phyloP scores from a whole-genome alignment of 2,329 filamentous ascomycete species.

The Pleurostoma richardsiae region DNA sequence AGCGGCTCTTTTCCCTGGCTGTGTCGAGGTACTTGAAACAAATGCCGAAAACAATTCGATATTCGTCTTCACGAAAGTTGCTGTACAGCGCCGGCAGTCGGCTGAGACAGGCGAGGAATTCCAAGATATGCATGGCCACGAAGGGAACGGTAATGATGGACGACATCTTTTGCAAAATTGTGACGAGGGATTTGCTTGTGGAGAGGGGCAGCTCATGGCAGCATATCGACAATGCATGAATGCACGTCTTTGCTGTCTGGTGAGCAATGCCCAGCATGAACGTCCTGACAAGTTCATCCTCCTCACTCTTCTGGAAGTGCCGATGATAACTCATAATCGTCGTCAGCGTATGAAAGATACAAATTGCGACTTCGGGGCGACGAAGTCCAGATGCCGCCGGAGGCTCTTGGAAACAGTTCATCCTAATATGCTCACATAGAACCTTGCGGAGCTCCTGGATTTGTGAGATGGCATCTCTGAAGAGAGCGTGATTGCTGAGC shows the following conservation, averaged over 20 bases:
- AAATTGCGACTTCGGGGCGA: conserved; percentile 83
- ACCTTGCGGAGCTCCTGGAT: conserved; percentile 71
- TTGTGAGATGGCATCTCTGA: conserved; percentile 66
- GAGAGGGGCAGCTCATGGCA: conserved; percentile 90
- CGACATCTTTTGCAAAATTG: conserved; percentile 87
- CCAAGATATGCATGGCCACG: conserved; percentile 89
- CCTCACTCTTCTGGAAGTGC: conserved; percentile 75
- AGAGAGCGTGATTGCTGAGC: conserved; percentile 83
- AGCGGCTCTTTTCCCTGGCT: conserved; percentile 62
- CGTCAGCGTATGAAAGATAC: conserved; percentile 79
- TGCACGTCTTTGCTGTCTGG: conserved; percentile 83
- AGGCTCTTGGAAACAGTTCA: conserved; percentile 74
- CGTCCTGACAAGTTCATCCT: conserved; percentile 82
- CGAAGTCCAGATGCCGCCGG: conserved; percentile 73
- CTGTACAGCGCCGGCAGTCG: conserved; percentile 79
- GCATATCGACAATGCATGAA: conserved; percentile 90
- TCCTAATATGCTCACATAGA: conserved; percentile 78
- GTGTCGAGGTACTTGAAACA: conserved; percentile 92
- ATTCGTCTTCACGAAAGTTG: conserved; percentile 88
- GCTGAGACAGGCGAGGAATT: conserved; percentile 87
- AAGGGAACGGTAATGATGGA: conserved; percentile 92
- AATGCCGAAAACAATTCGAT: conserved; percentile 89
- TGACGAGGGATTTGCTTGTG: conserved; percentile 78
- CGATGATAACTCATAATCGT: conserved; percentile 89
- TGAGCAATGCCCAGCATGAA: conserved; percentile 88